Conservation (phyloP, 176 grass and related monocot genomes). For the Tillandsia fasciculata region DNA sequence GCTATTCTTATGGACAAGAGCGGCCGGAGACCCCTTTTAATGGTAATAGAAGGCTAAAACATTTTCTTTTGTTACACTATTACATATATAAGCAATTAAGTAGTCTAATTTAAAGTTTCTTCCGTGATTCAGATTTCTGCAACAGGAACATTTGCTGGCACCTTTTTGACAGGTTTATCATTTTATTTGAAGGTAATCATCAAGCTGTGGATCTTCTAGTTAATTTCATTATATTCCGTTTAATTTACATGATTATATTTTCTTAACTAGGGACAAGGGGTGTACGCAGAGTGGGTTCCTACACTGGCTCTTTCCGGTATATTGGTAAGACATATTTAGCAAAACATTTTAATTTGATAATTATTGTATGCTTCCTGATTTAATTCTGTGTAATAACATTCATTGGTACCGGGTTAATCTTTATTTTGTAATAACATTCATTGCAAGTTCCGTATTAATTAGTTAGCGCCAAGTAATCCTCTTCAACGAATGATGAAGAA, state of each 20-base stretch:
- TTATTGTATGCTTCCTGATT: too few relatives aligned
- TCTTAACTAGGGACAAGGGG: conserved; percentile 36
- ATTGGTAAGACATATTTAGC: conserved; percentile 28
- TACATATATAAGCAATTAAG: not conserved
- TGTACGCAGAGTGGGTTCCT: conserved; percentile 43
- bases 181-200: conserved; percentile 62
- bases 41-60: conserved; percentile 36
- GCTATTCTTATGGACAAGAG: conserved; percentile 70
- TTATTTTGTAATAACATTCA: too few relatives aligned
- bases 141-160: conserved; percentile 60
- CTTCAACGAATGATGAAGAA: too few relatives aligned
- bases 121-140: conserved; percentile 49
- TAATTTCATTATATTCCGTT: conserved; percentile 6
- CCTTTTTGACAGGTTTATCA: conserved; percentile 51
- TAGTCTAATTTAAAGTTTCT: not conserved
- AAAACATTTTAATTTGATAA: not conserved
- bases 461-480: too few relatives aligned
- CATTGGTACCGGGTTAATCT: too few relatives aligned
- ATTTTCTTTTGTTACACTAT: not conserved
- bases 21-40: conserved; percentile 65
- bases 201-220: not conserved
- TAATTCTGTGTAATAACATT: too few relatives aligned
- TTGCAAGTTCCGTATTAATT: too few relatives aligned
- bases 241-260: conserved; percentile 18
- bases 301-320: conserved; percentile 58